Evolutionary conservation across 345 rosid species (phyloP).

Genomic region (Brassica incana): DNA sequence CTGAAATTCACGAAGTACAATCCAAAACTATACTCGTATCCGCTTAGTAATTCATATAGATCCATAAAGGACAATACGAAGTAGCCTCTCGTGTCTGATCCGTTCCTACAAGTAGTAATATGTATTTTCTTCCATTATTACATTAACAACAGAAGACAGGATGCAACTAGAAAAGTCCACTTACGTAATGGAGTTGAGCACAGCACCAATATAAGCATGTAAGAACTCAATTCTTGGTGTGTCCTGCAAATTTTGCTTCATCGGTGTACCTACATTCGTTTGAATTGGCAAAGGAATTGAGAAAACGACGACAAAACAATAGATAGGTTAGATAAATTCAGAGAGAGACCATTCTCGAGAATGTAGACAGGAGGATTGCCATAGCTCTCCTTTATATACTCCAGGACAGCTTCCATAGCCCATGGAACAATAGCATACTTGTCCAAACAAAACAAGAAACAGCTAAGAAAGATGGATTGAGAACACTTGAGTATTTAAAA

Average conservation of each 20-base stretch:
- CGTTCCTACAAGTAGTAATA: background rate
- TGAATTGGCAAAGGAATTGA: background rate
- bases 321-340: background rate
- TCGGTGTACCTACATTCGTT: background rate
- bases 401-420: too few species aligned
- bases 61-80: constrained; percentile 11
- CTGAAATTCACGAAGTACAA: background rate
- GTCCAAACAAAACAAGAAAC: too few species aligned
- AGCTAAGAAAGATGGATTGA: too few species aligned
- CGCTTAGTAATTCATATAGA: background rate
- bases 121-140: background rate
- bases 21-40: background rate
- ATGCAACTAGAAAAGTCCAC: background rate
- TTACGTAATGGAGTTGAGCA: constrained; percentile 1
- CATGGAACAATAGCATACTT: too few species aligned
- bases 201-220: background rate
- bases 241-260: background rate
- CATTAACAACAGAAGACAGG: background rate
- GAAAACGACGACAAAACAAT: background rate
- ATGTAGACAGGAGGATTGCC: too few species aligned
- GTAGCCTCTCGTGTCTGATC: constrained; percentile 7
- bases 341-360: too few species aligned
- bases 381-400: too few species aligned
- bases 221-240: background rate
- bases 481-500: too few species aligned